Percentiles rank a stretch among this genome's conserved stretches.
phyloP scores from a whole-genome alignment of 306 rosid species.

The Inga leiocalycina region DNA sequence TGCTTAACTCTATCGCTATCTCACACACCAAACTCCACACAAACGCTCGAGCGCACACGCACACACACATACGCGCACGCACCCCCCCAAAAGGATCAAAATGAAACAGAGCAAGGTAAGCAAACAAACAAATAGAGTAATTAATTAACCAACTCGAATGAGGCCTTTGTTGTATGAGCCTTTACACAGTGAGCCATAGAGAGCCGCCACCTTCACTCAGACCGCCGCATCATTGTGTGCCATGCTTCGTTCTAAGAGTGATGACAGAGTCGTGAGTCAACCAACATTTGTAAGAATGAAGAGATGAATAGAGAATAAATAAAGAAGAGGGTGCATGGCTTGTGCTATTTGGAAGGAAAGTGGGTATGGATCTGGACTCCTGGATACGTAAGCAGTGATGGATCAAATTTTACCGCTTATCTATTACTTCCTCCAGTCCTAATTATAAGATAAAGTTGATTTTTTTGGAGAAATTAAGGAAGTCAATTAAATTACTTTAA shows the following conservation, averaged over 20 bases:
- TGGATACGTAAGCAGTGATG: not conserved
- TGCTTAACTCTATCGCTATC: too few species aligned
- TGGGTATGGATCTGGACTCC: not conserved
- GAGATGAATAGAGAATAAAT: not conserved
- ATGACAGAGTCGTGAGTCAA: not conserved
- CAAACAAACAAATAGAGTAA: too few species aligned
- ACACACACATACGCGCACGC: not conserved
- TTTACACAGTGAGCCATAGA: slow-evolving; percentile 54
- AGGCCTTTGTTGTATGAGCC: slow-evolving; percentile 55
- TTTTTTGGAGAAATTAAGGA: too few species aligned
- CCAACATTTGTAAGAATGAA: not conserved
- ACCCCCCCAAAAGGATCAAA: not conserved
- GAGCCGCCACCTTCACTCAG: slow-evolving; percentile 47
- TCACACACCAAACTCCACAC: not conserved
- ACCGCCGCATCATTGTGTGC: slow-evolving; percentile 19
- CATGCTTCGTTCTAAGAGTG: not conserved
- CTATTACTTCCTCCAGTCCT: too few species aligned
- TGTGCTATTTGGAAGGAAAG: not conserved
- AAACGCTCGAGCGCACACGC: too few species aligned
- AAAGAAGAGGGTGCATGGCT: not conserved
- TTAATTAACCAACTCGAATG: slow-evolving; percentile 49
- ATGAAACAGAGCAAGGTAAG: too few species aligned
- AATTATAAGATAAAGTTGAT: too few species aligned
- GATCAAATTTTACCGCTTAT: not conserved
- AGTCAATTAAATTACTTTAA: too few species aligned